Evolutionary conservation across 208 protist genomes (phyloP), one percentile per base, ranked within the genome.

Genomic region (Wallacemonas sp.): DNA sequence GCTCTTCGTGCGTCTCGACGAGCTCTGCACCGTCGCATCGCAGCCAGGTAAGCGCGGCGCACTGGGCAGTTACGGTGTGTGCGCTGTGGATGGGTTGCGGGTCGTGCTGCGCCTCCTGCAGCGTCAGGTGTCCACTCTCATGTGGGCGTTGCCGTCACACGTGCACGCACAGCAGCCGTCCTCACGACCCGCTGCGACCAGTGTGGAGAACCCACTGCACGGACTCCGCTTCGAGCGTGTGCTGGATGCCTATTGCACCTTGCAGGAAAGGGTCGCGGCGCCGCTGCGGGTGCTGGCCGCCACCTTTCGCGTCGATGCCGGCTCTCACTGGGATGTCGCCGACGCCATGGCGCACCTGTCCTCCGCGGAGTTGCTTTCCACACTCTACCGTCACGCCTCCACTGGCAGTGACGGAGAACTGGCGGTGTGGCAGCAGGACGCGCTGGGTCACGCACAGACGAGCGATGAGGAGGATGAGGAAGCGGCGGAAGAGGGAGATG

Each of bases 11-110:
- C 80, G 85, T 6, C 69, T 94, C 21, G 53, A 70, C 6, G 67
- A 72, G 5, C 76, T 94, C 9, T 89, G 82, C 67, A 71, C 61
- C 0, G 66, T 83, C 13, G 70, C 85, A 0, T 71, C 76, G 24
- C 57, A 63, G 36, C 60, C 68, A 30, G 52, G 70, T n/a, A 54
- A 73, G 60, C 79, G 72, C 1, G 73, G 67, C 9, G 66, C 63
- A 24, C 73, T 94, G n/a, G 89, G 89, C 26, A 79, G 74, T 61
- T 94, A 94, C 68, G 89, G 89, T 8, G 73, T 68, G 58, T 78
- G 82, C 61, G 83, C 85, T 6, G 74, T 91, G 36, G 80, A 76
- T 24, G 78, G 76, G 26, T 53, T 94, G 22, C 83, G 78, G 0
- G 17, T 63, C 8, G 21, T 73, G 0, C 58, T 90, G 9, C 60